These are phyloP conservation scores for Panus rudis DNA, from an alignment of 768 basidiomycete species.

Conservation along the genomic window DNA sequence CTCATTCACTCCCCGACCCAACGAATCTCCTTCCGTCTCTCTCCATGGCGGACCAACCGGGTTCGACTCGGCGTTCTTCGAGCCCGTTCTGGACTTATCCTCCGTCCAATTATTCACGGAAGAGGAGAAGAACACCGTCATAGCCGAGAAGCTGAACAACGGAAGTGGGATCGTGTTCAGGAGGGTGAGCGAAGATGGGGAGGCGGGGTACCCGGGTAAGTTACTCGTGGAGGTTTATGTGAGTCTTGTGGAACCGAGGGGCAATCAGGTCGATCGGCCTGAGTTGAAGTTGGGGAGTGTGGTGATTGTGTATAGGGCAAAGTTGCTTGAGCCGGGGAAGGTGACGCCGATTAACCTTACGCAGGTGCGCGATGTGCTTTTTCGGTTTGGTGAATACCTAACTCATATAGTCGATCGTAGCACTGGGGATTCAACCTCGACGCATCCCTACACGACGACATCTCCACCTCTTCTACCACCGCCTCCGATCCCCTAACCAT, in stretches of 20 bases:
- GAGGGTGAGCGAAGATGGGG: slow-evolving; percentile 52
- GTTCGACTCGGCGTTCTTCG: slow-evolving; percentile 55
- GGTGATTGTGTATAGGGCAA: slow-evolving; percentile 62
- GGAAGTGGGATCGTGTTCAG: slow-evolving; percentile 41
- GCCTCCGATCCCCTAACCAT: too few relatives aligned
- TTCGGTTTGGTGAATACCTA: neutral
- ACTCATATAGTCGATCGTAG: slow-evolving; percentile 25
- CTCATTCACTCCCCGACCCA: slow-evolving; percentile 30
- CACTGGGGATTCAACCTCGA: slow-evolving; percentile 84
- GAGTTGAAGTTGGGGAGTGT: slow-evolving; percentile 58
- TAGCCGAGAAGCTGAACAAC: slow-evolving; percentile 23
- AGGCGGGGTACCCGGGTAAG: slow-evolving; percentile 65
- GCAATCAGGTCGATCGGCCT: slow-evolving; percentile 17
- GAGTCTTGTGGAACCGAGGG: slow-evolving; percentile 25
- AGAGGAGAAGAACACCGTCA: slow-evolving; percentile 43
- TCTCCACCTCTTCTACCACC: slow-evolving; percentile 28
- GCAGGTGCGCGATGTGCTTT: slow-evolving; percentile 40
- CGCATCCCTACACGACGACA: slow-evolving; percentile 45
- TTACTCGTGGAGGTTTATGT: slow-evolving; percentile 43
- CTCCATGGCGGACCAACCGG: slow-evolving; percentile 68
- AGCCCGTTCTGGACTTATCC: slow-evolving; percentile 32
- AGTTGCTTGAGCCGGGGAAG: slow-evolving; percentile 39
- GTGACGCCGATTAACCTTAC: slow-evolving; percentile 75
- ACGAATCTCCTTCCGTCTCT: slow-evolving; percentile 40
- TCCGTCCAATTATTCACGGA: slow-evolving; percentile 43